Percentiles rank a stretch among this genome's conserved stretches.
phyloP scores from a whole-genome alignment of 1,284 basidiomycete genomes.

The Fomitopsis pinicola region DNA sequence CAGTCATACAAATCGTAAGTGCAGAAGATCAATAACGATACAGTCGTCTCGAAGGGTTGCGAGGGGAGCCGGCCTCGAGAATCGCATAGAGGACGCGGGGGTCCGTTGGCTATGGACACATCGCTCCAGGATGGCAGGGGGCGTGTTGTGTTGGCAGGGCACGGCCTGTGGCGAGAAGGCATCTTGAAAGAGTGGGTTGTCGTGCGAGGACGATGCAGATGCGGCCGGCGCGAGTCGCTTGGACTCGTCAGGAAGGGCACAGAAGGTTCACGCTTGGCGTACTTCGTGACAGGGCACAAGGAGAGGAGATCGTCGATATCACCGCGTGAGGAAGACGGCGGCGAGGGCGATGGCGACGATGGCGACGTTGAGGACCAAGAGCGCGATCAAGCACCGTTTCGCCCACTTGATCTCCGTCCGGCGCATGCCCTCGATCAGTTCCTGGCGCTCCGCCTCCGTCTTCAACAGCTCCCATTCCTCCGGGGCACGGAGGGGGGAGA shows the following conservation, averaged over 20 bases:
- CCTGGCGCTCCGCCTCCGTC: slow-evolving; percentile 32
- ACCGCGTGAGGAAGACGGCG: slow-evolving; percentile 10
- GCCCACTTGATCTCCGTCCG: slow-evolving; percentile 37
- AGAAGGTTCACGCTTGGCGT: neutral
- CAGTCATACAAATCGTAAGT: neutral
- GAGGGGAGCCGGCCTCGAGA: neutral
- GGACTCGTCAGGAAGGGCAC: neutral
- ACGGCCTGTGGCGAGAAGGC: neutral
- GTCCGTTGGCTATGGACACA: neutral
- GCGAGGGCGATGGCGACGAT: slow-evolving; percentile 12
- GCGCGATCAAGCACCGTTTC: slow-evolving; percentile 32
- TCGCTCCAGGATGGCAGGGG: no score
- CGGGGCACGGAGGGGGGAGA: slow-evolving; percentile 33
- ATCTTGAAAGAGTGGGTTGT: neutral
- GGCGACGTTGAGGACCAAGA: slow-evolving; percentile 12
- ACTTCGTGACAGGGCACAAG: neutral
- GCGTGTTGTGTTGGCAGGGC: no score
- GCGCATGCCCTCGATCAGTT: slow-evolving; percentile 33
- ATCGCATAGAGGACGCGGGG: neutral
- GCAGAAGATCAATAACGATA: neutral
- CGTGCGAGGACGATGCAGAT: neutral
- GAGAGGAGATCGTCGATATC: neutral
- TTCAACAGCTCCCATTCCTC: slow-evolving; percentile 35
- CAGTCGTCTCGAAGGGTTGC: neutral
- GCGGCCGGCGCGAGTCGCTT: neutral